Conservation (phyloP, 2,329 filamentous ascomycete species). For the Xylariaceae sp. region DNA sequence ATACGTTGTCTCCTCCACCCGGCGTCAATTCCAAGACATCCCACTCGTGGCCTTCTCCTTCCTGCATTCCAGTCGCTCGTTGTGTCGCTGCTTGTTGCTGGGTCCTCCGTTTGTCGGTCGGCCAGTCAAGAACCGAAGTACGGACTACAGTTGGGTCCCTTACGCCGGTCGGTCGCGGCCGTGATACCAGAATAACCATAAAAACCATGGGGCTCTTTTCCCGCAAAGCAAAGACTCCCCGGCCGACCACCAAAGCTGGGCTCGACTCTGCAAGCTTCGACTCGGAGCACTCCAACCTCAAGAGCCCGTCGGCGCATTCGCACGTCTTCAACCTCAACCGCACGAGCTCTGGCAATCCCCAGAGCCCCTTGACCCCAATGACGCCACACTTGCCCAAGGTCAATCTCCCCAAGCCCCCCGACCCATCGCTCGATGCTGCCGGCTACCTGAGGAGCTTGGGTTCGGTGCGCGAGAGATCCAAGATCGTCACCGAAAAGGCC, state of each 20-base stretch:
- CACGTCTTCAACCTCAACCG: slow-evolving; percentile 47
- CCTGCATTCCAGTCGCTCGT: too few relatives aligned
- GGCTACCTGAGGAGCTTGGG: slow-evolving; percentile 88
- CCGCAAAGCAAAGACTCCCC: slow-evolving; percentile 51
- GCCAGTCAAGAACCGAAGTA: too few relatives aligned
- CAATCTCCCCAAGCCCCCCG: slow-evolving; percentile 77
- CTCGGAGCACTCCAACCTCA: slow-evolving; percentile 46
- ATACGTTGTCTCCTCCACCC: too few relatives aligned
- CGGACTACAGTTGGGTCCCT: too few relatives aligned
- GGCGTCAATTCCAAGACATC: too few relatives aligned
- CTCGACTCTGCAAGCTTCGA: slow-evolving; percentile 47
- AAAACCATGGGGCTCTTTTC: slow-evolving; percentile 54
- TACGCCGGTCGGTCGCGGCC: too few relatives aligned
- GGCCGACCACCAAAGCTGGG: slow-evolving; percentile 38
- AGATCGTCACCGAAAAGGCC: slow-evolving; percentile 71
- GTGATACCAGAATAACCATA: slow-evolving; percentile 1
- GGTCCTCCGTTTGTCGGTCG: too few relatives aligned
- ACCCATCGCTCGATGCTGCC: slow-evolving; percentile 82
- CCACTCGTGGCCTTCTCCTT: too few relatives aligned
- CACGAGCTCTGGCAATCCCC: slow-evolving; percentile 40
- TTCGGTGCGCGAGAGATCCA: slow-evolving; percentile 77
- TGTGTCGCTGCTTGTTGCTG: too few relatives aligned
- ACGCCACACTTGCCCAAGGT: slow-evolving; percentile 63
- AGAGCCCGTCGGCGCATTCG: slow-evolving; percentile 32
- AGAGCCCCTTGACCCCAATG: slow-evolving; percentile 49